These are phyloP conservation scores for Pleurotus djamor DNA, from an alignment of 768 basidiomycete genomes.

Conservation along the genomic window DNA sequence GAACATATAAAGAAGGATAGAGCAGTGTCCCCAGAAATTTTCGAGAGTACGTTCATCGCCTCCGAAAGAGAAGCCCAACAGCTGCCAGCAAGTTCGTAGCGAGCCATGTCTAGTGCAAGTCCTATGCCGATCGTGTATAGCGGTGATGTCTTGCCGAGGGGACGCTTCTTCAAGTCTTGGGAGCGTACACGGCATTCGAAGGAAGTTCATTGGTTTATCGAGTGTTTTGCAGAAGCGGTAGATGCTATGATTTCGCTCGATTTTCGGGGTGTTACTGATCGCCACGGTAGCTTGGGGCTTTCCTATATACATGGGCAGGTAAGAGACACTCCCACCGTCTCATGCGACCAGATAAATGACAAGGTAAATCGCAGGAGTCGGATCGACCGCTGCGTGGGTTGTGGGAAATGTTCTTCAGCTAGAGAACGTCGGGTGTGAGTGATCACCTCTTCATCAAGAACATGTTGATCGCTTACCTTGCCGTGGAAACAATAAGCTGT, in stretches of 20 bases:
- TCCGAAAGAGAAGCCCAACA: too few relatives aligned
- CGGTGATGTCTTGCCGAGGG: too few relatives aligned
- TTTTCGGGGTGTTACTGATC: background rate
- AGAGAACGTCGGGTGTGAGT: constrained; percentile 49
- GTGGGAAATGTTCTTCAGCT: constrained; percentile 42
- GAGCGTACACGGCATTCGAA: too few relatives aligned
- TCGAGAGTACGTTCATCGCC: too few relatives aligned
- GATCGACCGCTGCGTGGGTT: constrained; percentile 48
- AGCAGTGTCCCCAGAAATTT: too few relatives aligned
- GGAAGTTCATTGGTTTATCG: constrained; percentile 11
- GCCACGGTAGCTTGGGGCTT: constrained; percentile 48
- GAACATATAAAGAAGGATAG: too few relatives aligned
- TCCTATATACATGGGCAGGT: constrained; percentile 59
- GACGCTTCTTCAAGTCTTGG: too few relatives aligned
- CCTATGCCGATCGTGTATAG: too few relatives aligned
- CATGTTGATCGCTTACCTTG: background rate
- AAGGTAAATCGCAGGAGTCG: constrained; percentile 37
- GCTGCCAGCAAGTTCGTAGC: too few relatives aligned
- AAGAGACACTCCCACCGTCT: constrained; percentile 7
- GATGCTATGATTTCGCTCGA: constrained; percentile 11
- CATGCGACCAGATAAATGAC: background rate
- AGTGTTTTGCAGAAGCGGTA: constrained; percentile 64
- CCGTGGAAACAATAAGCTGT: constrained; percentile 33
- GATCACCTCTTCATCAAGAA: background rate
- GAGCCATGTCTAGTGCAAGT: too few relatives aligned